Conservation (phyloP, 2,329 filamentous ascomycete genomes). For the Zasmidium citrigriseum region DNA sequence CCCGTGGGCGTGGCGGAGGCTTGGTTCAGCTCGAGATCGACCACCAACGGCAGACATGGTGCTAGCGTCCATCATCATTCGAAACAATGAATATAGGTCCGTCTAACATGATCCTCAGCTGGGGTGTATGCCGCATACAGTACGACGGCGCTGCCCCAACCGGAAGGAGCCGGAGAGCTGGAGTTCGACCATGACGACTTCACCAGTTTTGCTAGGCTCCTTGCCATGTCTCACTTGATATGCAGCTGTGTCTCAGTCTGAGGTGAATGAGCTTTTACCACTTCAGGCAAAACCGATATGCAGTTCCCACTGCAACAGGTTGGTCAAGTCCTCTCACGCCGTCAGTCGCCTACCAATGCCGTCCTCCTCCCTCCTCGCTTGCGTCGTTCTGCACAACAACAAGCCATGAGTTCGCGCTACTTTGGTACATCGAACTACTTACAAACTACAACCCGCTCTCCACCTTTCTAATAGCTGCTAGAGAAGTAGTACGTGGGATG, state of each 20-base stretch:
- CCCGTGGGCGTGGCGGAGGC: background rate
- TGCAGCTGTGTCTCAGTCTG: background rate
- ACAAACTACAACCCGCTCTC: background rate
- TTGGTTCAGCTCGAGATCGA: slow-evolving; percentile 5
- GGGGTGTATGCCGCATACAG: background rate
- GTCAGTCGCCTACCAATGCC: slow-evolving; percentile 13
- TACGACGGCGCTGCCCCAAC: background rate
- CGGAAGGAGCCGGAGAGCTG: background rate
- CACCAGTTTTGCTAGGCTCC: background rate
- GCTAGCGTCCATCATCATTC: background rate
- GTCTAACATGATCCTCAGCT: slow-evolving; percentile 1
- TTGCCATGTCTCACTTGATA: background rate
- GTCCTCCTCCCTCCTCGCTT: background rate
- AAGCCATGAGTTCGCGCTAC: slow-evolving; percentile 1
- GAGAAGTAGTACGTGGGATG: slow-evolving; percentile 8
- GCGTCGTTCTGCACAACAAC: background rate
- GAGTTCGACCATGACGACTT: background rate
- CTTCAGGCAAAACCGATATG: background rate
- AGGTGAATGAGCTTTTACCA: background rate
- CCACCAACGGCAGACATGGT: background rate
- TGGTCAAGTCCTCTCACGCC: background rate
- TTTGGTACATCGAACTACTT: background rate
- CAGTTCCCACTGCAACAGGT: background rate
- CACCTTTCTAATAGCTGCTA: background rate
- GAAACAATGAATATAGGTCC: background rate